Conservation (phyloP, 306 rosid species). For the Quercus suber region DNA sequence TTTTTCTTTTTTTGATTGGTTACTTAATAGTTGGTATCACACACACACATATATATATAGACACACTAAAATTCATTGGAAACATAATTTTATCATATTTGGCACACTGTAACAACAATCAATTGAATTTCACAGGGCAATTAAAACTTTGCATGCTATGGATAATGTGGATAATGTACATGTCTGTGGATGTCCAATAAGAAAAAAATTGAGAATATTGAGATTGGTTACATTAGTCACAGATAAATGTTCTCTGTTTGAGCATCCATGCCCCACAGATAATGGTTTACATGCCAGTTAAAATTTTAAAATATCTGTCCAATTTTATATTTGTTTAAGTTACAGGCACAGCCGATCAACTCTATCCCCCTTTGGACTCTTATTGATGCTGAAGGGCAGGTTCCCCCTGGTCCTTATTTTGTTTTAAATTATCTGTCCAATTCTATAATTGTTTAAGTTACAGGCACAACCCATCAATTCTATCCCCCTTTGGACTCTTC, state of each 20-base stretch:
- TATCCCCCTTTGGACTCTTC: too few species aligned
- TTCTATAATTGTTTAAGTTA: not conserved
- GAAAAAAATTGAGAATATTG: not conserved
- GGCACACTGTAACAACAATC: not conserved
- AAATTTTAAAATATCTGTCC: slow-evolving; percentile 15
- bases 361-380: too few species aligned
- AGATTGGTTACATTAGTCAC: not conserved
- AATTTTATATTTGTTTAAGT: slow-evolving; percentile 1
- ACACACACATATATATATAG: not conserved
- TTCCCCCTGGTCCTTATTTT: too few species aligned
- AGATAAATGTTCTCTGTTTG: not conserved
- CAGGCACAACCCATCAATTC: too few species aligned
- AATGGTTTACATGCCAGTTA: slow-evolving; percentile 19
- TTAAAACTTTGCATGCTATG: not conserved
- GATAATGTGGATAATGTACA: not conserved
- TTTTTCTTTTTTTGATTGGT: too few species aligned
- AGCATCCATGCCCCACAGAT: slow-evolving; percentile 7
- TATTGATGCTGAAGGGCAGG: too few species aligned
- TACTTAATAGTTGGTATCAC: not conserved
- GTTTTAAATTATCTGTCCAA: slow-evolving; percentile 5
- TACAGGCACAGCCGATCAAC: slow-evolving; percentile 44
- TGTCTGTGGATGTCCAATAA: not conserved
- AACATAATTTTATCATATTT: not conserved
- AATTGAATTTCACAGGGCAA: not conserved
- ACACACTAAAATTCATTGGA: not conserved